Evolutionary conservation across 306 rosid genomes (phyloP), one percentile per base, ranked within the genome.

Genomic region (Sophora flavescens): DNA sequence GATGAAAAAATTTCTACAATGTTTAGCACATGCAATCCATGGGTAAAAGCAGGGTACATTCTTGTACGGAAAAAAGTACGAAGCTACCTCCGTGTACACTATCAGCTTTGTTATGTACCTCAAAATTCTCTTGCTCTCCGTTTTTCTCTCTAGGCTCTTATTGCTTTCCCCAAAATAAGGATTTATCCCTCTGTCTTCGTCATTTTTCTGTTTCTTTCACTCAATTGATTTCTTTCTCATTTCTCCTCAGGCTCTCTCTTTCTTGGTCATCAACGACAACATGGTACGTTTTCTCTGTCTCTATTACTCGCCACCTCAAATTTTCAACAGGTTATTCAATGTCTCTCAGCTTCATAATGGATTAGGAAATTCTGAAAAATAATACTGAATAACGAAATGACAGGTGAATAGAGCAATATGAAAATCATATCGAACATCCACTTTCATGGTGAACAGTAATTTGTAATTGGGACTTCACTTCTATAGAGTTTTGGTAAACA

Each of bases 71-170:
- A 22, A 30, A 2, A 30, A 30, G 32, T 30, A 15, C 5, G 8
- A 32, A 33, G 8, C 15, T 33, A 32, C 52, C 54, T 35, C 70
- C 0, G 68, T 64, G 62, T 59, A 72, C 66, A 48, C 48, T 67
- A 75, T 54, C 13, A 57, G 58, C 53, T 53, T 72, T 73, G 90
- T 85, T 89, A 90, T 64, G 13, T 74, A 58, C 97, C 93, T 78
- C 36, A 76, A 87, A 89, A 78, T 77, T 79, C 96, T 88, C 92
- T 63, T 69, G 68, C 80, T 70, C 87, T 61, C 91, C 92, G 77
- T 67, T 71, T 74, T 85, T 78, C 16, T 90, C 96, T 88, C 89
- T 33, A 65, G 62, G 48, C 81, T 77, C 81, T 80, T 80, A 63
- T 70, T 68, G 16, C 70, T 57, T 52, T 67, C 80, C 92, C 73